These are phyloP conservation scores for Glycine latifolia DNA, from an alignment of 306 rosid genomes.

Conservation along the genomic window DNA sequence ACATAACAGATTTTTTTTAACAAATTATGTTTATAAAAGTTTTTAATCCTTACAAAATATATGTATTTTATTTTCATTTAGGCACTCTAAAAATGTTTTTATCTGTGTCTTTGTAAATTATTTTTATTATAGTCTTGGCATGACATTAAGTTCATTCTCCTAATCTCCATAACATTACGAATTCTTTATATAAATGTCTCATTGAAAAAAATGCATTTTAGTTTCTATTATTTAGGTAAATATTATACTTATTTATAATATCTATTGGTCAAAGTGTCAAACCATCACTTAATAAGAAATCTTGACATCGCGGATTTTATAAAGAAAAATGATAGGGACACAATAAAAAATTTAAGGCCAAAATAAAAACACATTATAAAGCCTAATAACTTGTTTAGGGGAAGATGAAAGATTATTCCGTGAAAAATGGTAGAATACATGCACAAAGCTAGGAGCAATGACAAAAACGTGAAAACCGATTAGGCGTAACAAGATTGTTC, in stretches of 20 bases:
- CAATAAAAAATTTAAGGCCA: too few species aligned
- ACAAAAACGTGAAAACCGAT: not conserved
- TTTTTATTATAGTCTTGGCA: too few species aligned
- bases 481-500: not conserved
- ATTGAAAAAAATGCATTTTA: not conserved
- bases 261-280: not conserved
- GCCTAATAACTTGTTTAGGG: too few species aligned
- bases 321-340: not conserved
- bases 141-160: too few species aligned
- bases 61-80: not conserved
- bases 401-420: not conserved
- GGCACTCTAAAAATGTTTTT: too few species aligned
- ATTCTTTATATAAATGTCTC: too few species aligned
- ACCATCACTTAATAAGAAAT: not conserved
- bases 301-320: not conserved
- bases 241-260: not conserved
- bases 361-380: too few species aligned
- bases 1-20: not conserved
- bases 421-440: not conserved
- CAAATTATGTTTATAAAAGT: not conserved
- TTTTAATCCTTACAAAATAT: too few species aligned
- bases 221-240: not conserved
- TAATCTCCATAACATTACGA: too few species aligned
- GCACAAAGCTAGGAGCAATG: not conserved
- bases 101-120: too few species aligned